Conservation (phyloP, 495 filamentous ascomycete genomes). For the Penicillium dipodomyicola region DNA sequence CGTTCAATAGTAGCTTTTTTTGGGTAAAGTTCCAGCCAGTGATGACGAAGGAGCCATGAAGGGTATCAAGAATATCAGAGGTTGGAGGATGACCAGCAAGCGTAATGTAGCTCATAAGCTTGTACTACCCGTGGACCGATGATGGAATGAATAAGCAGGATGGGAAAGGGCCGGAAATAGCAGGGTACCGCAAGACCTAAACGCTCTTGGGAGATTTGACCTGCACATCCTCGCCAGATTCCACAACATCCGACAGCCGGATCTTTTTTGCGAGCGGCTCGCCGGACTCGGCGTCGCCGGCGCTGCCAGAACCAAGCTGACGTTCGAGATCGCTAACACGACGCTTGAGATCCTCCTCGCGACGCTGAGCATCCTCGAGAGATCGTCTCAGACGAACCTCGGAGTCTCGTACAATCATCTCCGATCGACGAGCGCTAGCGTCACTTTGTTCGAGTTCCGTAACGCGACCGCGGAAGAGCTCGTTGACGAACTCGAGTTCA, state of each 20-base stretch:
- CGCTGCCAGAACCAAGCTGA: slow-evolving; percentile 40
- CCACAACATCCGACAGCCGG: slow-evolving; percentile 43
- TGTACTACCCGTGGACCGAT: neutral
- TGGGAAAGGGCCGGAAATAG: neutral
- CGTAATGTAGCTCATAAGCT: neutral
- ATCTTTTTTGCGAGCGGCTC: slow-evolving; percentile 50
- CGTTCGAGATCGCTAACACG: slow-evolving; percentile 77
- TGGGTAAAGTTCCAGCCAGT: slow-evolving; percentile 32
- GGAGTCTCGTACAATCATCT: slow-evolving; percentile 55
- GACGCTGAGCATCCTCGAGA: slow-evolving; percentile 69
- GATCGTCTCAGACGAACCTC: slow-evolving; percentile 63
- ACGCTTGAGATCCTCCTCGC: slow-evolving; percentile 80
- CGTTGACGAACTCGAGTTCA: slow-evolving; percentile 95
- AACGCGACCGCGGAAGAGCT: slow-evolving; percentile 85
- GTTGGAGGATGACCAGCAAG: slow-evolving; percentile 27
- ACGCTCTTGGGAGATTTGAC: slow-evolving; percentile 43
- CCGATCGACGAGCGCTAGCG: slow-evolving; percentile 58
- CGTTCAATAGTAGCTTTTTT: slow-evolving; percentile 26
- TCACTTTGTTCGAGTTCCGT: slow-evolving; percentile 82
- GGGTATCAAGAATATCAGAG: slow-evolving; percentile 48
- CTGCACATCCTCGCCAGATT: slow-evolving; percentile 35
- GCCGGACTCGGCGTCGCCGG: slow-evolving; percentile 29
- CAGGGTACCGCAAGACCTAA: slow-evolving; percentile 11
- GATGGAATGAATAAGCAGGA: neutral
- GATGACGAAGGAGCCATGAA: slow-evolving; percentile 39